Conservation (phyloP, 2,329 filamentous ascomycete species). For the Aspergillus sp. region DNA sequence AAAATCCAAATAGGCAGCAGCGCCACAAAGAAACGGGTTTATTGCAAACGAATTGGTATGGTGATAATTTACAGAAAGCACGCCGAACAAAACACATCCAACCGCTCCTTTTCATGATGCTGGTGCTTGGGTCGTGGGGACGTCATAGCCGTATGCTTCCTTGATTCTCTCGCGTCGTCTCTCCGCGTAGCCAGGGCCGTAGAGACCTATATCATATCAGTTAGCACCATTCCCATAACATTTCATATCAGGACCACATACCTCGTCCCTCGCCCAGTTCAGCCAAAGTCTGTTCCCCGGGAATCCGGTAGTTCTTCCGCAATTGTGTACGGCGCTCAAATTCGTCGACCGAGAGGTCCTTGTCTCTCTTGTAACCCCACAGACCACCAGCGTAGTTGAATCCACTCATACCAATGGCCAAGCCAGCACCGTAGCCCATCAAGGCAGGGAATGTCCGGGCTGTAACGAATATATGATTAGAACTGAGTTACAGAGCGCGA, state of each 20-base stretch:
- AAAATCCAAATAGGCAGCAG: too few species aligned
- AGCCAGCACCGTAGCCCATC: conserved; percentile 58
- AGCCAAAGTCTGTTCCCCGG: conserved; percentile 70
- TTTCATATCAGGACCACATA: conserved; percentile 38
- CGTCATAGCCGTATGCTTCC: conserved; percentile 81
- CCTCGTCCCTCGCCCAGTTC: conserved; percentile 83
- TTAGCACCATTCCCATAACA: conserved; percentile 7
- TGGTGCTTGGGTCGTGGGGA: conserved; percentile 54
- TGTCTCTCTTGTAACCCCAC: conserved; percentile 43
- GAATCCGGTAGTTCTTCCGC: conserved; percentile 66
- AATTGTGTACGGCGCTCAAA: conserved; percentile 69
- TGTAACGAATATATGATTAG: conserved; percentile 22
- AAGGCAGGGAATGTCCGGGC: conserved; percentile 62
- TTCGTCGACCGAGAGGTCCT: conserved; percentile 59
- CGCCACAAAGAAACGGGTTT: neutral
- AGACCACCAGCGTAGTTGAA: conserved; percentile 65
- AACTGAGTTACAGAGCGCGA: conserved; percentile 4
- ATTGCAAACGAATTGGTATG: conserved; percentile 12
- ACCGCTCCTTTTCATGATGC: conserved; percentile 28
- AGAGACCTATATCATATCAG: conserved; percentile 55
- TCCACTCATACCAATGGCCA: conserved; percentile 53
- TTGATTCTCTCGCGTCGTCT: conserved; percentile 72
- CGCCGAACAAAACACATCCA: neutral
- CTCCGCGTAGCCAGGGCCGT: conserved; percentile 76
- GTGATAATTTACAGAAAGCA: conserved; percentile 23